Evolutionary conservation across 202 grass and related monocot genomes (phyloP).

Genomic region (Eragrostis tef): DNA sequence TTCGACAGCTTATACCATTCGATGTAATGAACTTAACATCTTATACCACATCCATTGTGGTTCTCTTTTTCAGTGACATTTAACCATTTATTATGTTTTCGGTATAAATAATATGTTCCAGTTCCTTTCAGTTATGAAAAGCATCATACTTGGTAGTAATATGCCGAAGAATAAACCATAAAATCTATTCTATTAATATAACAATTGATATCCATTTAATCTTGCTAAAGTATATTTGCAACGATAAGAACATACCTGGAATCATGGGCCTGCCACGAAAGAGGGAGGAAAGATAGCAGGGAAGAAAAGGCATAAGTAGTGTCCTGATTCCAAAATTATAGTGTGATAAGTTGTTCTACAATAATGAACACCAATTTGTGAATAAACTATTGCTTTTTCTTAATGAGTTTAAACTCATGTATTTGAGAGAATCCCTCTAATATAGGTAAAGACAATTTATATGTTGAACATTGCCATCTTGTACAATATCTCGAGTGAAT

Average conservation of each 20-base stretch:
- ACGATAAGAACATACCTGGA: constrained; percentile 15
- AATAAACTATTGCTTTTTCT: neutral
- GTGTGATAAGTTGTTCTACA: constrained; percentile 42
- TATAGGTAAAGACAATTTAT: neutral
- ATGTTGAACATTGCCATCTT: neutral
- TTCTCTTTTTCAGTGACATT: neutral
- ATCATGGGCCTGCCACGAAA: constrained; percentile 30
- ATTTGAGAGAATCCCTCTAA: constrained; percentile 10
- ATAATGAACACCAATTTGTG: constrained; percentile 31
- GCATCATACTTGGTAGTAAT: constrained; percentile 31
- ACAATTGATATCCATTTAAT: constrained; percentile 1
- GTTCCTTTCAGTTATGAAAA: constrained; percentile 10
- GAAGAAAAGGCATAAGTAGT: constrained; percentile 2
- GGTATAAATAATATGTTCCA: constrained; percentile 13
- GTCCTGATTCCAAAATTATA: constrained; percentile 37
- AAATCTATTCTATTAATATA: constrained; percentile 29
- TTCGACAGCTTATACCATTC: neutral
- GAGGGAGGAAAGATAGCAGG: constrained; percentile 11
- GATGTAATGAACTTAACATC: neutral
- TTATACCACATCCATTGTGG: neutral
- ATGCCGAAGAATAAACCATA: constrained; percentile 49
- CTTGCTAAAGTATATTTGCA: neutral
- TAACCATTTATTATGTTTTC: neutral
- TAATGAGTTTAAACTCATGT: neutral
- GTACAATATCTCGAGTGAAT: neutral